These are phyloP conservation scores for Talaromyces wortmannii DNA, from an alignment of 495 filamentous ascomycete species.

Conservation along the genomic window DNA sequence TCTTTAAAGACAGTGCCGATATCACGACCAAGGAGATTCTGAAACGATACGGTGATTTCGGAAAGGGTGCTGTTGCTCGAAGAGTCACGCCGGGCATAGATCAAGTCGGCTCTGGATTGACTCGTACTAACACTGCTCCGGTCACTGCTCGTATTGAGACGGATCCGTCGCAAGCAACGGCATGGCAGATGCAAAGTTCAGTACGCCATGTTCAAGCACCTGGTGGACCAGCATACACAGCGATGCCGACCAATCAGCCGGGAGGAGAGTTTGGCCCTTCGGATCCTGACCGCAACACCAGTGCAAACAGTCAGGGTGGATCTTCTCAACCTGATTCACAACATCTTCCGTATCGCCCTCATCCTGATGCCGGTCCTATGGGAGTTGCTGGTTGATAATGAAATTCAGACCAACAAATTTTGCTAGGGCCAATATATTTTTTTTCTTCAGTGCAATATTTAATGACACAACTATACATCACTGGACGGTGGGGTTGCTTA, in stretches of 20 bases:
- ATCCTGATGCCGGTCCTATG: conserved; percentile 35
- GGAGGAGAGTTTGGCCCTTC: conserved; percentile 22
- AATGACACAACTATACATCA: neutral
- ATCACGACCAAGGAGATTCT: conserved; percentile 97
- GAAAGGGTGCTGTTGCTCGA: conserved; percentile 47
- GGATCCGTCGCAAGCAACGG: conserved; percentile 61
- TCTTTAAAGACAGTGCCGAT: conserved; percentile 76
- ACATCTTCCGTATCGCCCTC: conserved; percentile 32
- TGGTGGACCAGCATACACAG: conserved; percentile 26
- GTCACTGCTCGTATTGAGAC: conserved; percentile 61
- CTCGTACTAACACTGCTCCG: conserved; percentile 28
- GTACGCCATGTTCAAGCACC: conserved; percentile 71
- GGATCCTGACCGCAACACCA: conserved; percentile 33
- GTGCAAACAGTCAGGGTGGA: conserved; percentile 28
- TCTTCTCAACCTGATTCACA: conserved; percentile 18
- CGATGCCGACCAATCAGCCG: conserved; percentile 12
- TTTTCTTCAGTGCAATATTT: conserved; percentile 9
- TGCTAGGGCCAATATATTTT: conserved; percentile 8
- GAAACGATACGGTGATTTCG: conserved; percentile 76
- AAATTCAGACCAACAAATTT: neutral
- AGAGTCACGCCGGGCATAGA: conserved; percentile 53
- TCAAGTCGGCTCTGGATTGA: conserved; percentile 33
- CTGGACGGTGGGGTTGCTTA: neutral
- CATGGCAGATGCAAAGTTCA: conserved; percentile 75
- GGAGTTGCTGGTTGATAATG: conserved; percentile 32